Percentiles rank a stretch among this genome's conserved stretches.
Conservation (phyloP, 2,329 filamentous ascomycete species). For the Aphanocladium album region DNA sequence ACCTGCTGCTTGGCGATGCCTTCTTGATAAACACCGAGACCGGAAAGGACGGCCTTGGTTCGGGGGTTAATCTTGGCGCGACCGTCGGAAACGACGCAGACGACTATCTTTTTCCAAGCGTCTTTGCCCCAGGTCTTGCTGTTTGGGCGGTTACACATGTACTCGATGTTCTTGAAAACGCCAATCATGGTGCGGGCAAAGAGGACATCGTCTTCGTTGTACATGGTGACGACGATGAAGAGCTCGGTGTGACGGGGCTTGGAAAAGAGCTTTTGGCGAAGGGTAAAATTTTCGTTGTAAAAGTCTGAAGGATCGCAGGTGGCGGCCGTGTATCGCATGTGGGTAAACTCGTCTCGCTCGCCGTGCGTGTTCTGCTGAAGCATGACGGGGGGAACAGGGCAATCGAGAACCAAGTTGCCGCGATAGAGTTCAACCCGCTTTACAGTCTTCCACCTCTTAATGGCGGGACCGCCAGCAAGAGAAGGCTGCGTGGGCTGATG, state of each 20-base stretch:
- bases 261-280: slow-evolving; percentile 86
- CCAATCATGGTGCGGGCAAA: slow-evolving; percentile 95
- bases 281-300: slow-evolving; percentile 81
- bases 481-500: slow-evolving; percentile 39
- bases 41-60: slow-evolving; percentile 83
- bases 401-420: slow-evolving; percentile 94
- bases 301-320: slow-evolving; percentile 91
- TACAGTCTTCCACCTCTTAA: slow-evolving; percentile 95
- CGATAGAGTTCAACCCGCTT: slow-evolving; percentile 98
- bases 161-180: slow-evolving; percentile 97
- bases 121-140: slow-evolving; percentile 98
- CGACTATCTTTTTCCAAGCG: slow-evolving; percentile 99
- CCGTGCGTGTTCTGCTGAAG: slow-evolving; percentile 85
- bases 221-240: slow-evolving; percentile 97
- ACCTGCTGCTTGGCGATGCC: slow-evolving; percentile 98
- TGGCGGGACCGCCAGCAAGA: slow-evolving; percentile 41
- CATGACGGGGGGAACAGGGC: slow-evolving; percentile 83
- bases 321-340: slow-evolving; percentile 90
- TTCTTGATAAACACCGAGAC: slow-evolving; percentile 95
- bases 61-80: slow-evolving; percentile 94
- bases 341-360: slow-evolving; percentile 85
- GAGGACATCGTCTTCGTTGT: slow-evolving; percentile 95
- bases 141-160: slow-evolving; percentile 89
- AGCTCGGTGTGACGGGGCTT: slow-evolving; percentile 90
- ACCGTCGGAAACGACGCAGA: slow-evolving; percentile 94